phyloP scores from a whole-genome alignment of 257 asterid genomes.

The Fraxinus excelsior region DNA sequence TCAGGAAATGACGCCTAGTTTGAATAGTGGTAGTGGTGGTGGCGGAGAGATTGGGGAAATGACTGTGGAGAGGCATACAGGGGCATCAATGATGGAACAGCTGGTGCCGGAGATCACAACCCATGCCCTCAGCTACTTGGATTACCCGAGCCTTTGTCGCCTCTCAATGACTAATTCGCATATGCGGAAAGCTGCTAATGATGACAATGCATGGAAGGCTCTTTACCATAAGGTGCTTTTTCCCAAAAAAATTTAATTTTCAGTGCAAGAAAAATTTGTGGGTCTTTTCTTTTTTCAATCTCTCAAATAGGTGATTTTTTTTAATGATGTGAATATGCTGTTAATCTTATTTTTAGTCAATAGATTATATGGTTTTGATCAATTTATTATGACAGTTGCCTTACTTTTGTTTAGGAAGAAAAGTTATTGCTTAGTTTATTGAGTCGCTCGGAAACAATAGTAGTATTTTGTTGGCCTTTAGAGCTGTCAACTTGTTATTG shows the following conservation, averaged over 20 bases:
- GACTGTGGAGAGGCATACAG: slow-evolving; percentile 65
- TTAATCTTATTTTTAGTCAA: slow-evolving; percentile 14
- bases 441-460: neutral
- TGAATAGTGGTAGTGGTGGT: slow-evolving; percentile 26
- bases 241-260: neutral
- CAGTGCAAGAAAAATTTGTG: neutral
- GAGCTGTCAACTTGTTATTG: neutral
- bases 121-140: slow-evolving; percentile 93
- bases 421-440: neutral
- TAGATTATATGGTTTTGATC: slow-evolving; percentile 4
- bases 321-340: neutral
- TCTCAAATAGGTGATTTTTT: neutral
- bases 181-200: slow-evolving; percentile 95
- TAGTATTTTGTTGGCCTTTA: neutral
- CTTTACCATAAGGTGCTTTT: slow-evolving; percentile 77
- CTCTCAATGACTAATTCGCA: slow-evolving; percentile 96
- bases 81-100: slow-evolving; percentile 98
- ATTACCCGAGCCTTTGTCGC: slow-evolving; percentile 88
- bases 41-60: slow-evolving; percentile 43
- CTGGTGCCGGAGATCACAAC: slow-evolving; percentile 98
- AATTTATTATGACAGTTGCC: slow-evolving; percentile 17
- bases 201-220: slow-evolving; percentile 97
- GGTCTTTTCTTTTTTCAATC: neutral
- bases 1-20: slow-evolving; percentile 36
- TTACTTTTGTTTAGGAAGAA: neutral